phyloP scores from a whole-genome alignment of 495 filamentous ascomycete species.

The Glonium stellatum region DNA sequence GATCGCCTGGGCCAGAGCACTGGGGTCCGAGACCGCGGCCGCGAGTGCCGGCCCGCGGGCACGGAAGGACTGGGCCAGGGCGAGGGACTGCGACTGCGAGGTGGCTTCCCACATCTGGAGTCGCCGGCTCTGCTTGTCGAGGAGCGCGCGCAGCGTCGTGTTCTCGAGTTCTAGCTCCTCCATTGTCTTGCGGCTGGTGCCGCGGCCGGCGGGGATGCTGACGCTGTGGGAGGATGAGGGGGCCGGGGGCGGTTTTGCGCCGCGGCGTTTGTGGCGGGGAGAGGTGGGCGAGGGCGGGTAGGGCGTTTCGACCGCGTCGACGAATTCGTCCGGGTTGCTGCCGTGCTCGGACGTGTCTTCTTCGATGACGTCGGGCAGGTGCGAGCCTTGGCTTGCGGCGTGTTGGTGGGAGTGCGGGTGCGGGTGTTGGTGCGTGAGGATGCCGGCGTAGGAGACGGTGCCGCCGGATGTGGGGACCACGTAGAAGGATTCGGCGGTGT shows the following conservation, averaged over 20 bases:
- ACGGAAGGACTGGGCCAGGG: slow-evolving; percentile 71
- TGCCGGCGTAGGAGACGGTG: slow-evolving; percentile 81
- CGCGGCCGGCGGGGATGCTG: slow-evolving; percentile 31
- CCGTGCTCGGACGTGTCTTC: slow-evolving; percentile 36
- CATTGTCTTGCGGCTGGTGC: slow-evolving; percentile 48
- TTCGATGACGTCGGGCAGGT: slow-evolving; percentile 41
- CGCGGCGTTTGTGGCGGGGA: slow-evolving; percentile 31
- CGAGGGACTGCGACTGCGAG: slow-evolving; percentile 71
- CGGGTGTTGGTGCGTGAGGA: slow-evolving; percentile 57
- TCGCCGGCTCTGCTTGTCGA: slow-evolving; percentile 70
- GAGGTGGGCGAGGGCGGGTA: slow-evolving; percentile 42
- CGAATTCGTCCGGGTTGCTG: slow-evolving; percentile 51
- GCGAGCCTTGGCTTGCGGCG: slow-evolving; percentile 39
- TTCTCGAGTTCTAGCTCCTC: slow-evolving; percentile 85
- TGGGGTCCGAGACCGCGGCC: slow-evolving; percentile 9
- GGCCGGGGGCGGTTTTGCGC: not conserved
- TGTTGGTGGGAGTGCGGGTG: slow-evolving; percentile 50
- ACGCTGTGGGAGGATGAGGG: slow-evolving; percentile 13
- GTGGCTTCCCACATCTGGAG: slow-evolving; percentile 81
- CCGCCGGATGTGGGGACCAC: slow-evolving; percentile 87
- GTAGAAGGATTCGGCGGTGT: slow-evolving; percentile 77
- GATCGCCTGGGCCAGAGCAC: slow-evolving; percentile 16
- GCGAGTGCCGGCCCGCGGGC: slow-evolving; percentile 29
- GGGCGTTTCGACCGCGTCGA: slow-evolving; percentile 75
- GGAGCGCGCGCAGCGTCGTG: slow-evolving; percentile 59